Evolutionary conservation across 352 stramenopile genomes (phyloP), one percentile per base, ranked within the genome.

Genomic region (Discostella stelligera): DNA sequence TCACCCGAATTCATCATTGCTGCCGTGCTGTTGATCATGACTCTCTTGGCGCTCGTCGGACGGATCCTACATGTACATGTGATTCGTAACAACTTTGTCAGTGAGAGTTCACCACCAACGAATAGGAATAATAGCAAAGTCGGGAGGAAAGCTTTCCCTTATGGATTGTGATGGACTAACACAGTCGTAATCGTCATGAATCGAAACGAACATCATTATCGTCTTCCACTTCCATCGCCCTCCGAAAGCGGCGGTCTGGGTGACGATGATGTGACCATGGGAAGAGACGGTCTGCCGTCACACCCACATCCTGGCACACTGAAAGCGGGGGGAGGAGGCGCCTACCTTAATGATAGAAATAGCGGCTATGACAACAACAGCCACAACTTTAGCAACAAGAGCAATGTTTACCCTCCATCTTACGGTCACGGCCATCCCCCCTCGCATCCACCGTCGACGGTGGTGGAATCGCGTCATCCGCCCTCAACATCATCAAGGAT

Each of bases 401-500:
- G 37, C 37, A 44, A 44, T 8, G 13, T 10, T 8, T 14, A 44
- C 11, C 37, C 37, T 10, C 13, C 37, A 14, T 44, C 7, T 8
- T 44, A 44, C 37, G 37, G 37, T 3, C 25, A 61, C 21, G 6
- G 14, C 53, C 23, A 61, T 37, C 13, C 30, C 9, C 53, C 53
- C 25, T 21, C 16, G 3, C 20, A 18, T 41, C 32, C 16, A n/a
- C 58, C 18, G 23, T 9, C 2, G 20, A n/a, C 2, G 2, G 11
- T 7, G 56, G 32, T 27, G 21, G 66, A 74, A 63, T 74, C 66
- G 0, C 66, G 66, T 0, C 66, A 74, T 48, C 66, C 66, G 0
- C 66, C 66, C 14, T 41, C 65, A 13, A 46, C 62, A 2, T 39
- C 66, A 18, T 20, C 54, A 23, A 50, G 53, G 16, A 8, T 44